phyloP scores from a whole-genome alignment of 257 asterid genomes.

The Nicotiana benthamiana region DNA sequence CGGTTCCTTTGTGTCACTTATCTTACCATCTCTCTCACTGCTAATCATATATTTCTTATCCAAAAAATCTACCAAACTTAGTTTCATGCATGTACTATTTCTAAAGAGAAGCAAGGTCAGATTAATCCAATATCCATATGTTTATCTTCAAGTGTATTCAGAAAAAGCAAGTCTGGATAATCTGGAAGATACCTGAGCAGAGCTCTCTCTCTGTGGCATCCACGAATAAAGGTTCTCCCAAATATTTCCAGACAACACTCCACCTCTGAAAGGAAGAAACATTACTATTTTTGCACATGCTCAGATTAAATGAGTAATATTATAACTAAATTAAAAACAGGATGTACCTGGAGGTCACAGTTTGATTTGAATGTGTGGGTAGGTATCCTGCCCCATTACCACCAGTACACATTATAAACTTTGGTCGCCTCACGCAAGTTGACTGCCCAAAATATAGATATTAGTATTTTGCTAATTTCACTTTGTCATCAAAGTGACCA shows the following conservation, averaged over 20 bases:
- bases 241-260: slow-evolving; percentile 41
- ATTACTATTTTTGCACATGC: slow-evolving; percentile 11
- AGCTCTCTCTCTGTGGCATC: slow-evolving; percentile 55
- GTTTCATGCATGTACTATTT: background rate
- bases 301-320: background rate
- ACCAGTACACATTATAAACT: slow-evolving; percentile 36
- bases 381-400: slow-evolving; percentile 47
- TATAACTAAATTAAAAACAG: slow-evolving; percentile 11
- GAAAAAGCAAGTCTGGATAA: background rate
- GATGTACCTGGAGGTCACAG: slow-evolving; percentile 40
- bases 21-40: background rate
- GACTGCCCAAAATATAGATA: slow-evolving; percentile 35
- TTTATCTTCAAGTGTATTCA: background rate
- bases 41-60: background rate
- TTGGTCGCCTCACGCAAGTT: slow-evolving; percentile 34
- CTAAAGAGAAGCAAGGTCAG: background rate
- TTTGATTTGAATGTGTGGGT: slow-evolving; percentile 47
- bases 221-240: slow-evolving; percentile 60
- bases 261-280: slow-evolving; percentile 24
- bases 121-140: background rate
- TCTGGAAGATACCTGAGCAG: slow-evolving; percentile 38
- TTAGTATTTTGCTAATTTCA: background rate
- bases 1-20: background rate
- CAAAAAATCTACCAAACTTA: background rate
- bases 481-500: background rate